Evolutionary conservation across 495 filamentous ascomycete species (phyloP), one percentile per base, ranked within the genome.

Genomic region (Aspergillus asperescens): DNA sequence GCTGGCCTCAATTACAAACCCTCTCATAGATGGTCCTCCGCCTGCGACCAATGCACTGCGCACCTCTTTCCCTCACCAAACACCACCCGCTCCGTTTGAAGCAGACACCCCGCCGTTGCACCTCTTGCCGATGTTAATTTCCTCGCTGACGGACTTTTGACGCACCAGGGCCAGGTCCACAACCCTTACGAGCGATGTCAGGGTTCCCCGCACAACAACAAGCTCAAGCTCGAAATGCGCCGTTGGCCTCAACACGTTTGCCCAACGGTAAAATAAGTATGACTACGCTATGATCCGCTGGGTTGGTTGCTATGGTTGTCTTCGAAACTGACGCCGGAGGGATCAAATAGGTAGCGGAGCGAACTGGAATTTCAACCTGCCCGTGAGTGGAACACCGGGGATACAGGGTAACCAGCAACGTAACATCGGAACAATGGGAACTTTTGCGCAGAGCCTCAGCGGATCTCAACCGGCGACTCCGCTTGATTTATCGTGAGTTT

Each of bases 391-490:
- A 58, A 78, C 81, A 56, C 74, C 79, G 47, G 77, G 78, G 47
- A 68, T 84, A 46, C 77, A 75, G 59, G 74, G 70, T 59, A 68
- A 79, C 64, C 82, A 81, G 72, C 69, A 85, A 71, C 71, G 84
- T 73, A 69, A 81, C 72, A 73, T 77, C 43, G 76, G 77, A 67
- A 72, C 72, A 6, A 75, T 83, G 62, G 75, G 79, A 25, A 91
- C 84, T 59, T 94, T 93, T 68, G 89, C 89, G 49, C 88, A 92
- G 66, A 89, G 85, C 61, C 76, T 93, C 58, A 82, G 82, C 52
- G 85, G 81, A 12, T 88, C 86, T 12, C 89, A 93, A 62, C 79
- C 87, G 42, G 74, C 81, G 35, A 83, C 87, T 41, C 81, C 87
- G 32, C 65, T 93, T 54, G 88, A 93, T 68, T 73, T 85, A 25